A percentile compares a stretch with the other conserved stretches of the same genome.
These are phyloP conservation scores for Russula vinacea DNA, from an alignment of 768 basidiomycete species.

Conservation along the genomic window DNA sequence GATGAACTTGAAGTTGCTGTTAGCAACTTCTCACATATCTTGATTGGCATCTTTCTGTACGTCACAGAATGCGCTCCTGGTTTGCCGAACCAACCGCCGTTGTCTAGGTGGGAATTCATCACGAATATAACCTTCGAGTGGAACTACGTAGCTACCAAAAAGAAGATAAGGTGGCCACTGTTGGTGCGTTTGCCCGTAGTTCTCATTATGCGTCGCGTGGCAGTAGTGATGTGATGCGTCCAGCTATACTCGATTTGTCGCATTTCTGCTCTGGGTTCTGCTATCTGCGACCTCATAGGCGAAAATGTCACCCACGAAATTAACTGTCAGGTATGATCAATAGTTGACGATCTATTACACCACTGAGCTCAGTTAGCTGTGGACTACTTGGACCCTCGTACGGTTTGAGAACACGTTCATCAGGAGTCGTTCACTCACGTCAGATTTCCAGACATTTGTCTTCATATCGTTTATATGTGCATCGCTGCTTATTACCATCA, in stretches of 20 bases:
- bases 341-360: background rate
- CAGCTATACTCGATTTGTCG: slow-evolving; percentile 20
- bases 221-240: background rate
- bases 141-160: slow-evolving; percentile 8
- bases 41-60: slow-evolving; percentile 17
- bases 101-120: slow-evolving; percentile 21
- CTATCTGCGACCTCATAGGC: slow-evolving; percentile 7
- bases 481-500: slow-evolving; percentile 15
- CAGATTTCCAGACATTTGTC: background rate
- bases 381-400: slow-evolving; percentile 11
- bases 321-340: slow-evolving; percentile 17
- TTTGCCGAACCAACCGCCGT: background rate
- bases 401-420: background rate
- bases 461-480: slow-evolving; percentile 7
- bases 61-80: background rate
- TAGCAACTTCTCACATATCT: slow-evolving; percentile 1
- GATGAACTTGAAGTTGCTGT: background rate
- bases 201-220: background rate
- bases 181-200: background rate
- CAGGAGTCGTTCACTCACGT: background rate
- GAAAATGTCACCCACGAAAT: slow-evolving; percentile 2
- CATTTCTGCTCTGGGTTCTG: background rate
- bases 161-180: slow-evolving; percentile 12
- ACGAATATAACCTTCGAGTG: slow-evolving; percentile 14
- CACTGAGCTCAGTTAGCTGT: slow-evolving; percentile 5